These are phyloP conservation scores for Astrocystis sublimbata DNA, from an alignment of 495 filamentous ascomycete genomes.

Conservation along the genomic window DNA sequence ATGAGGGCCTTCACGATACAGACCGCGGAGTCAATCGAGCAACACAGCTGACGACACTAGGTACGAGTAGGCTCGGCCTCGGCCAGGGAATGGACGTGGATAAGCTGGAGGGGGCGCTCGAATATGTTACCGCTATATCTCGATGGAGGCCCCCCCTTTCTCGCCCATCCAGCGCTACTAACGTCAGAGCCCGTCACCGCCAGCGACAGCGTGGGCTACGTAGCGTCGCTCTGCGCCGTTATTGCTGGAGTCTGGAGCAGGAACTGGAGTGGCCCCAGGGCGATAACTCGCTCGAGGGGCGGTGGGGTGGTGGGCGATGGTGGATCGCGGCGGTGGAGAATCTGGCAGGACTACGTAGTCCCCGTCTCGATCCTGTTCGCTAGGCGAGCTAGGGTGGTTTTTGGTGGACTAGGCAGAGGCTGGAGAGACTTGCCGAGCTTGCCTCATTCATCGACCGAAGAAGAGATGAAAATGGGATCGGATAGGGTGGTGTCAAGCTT, in stretches of 20 bases:
- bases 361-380: neutral
- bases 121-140: slow-evolving; percentile 8
- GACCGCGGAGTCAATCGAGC: neutral
- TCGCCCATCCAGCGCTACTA: neutral
- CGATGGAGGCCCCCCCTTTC: slow-evolving; percentile 10
- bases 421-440: too few relatives aligned
- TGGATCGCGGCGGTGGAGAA: slow-evolving; percentile 7
- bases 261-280: too few relatives aligned
- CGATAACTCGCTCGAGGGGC: neutral
- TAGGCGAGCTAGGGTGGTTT: neutral
- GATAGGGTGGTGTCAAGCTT: neutral
- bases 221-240: neutral
- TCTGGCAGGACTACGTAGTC: neutral
- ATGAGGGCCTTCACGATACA: neutral
- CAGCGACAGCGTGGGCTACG: neutral
- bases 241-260: slow-evolving; percentile 1
- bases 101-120: neutral
- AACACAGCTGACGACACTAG: neutral
- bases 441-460: too few relatives aligned
- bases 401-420: too few relatives aligned
- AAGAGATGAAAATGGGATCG: too few relatives aligned
- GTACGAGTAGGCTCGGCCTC: neutral
- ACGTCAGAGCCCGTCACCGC: neutral
- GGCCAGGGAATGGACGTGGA: neutral
- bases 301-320: neutral